Percentiles rank a stretch among this genome's conserved stretches.
These are phyloP conservation scores for Tylopilus sp. DNA, from an alignment of 768 basidiomycete genomes.

Conservation along the genomic window DNA sequence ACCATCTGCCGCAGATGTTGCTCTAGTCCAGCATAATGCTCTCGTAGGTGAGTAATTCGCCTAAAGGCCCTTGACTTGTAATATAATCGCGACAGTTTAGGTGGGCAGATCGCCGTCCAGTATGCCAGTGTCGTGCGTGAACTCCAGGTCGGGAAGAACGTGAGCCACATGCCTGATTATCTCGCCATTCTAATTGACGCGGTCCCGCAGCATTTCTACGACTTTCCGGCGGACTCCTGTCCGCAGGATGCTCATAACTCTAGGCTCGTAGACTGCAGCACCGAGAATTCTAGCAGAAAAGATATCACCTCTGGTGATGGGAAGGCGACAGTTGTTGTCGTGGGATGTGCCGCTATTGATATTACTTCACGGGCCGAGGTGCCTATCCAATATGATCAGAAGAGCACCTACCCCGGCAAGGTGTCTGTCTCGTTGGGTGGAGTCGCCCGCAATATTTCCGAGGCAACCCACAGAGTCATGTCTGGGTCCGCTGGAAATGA, in stretches of 20 bases:
- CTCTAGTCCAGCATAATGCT: conserved; percentile 87
- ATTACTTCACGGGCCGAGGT: conserved; percentile 60
- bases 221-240: not conserved
- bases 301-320: conserved; percentile 2
- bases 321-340: conserved; percentile 56
- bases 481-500: conserved; percentile 25
- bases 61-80: not conserved
- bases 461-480: conserved; percentile 74
- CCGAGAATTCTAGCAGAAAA: not conserved
- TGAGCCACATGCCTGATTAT: conserved; percentile 7
- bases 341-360: conserved; percentile 90
- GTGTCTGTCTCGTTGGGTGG: conserved; percentile 78
- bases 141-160: conserved; percentile 14
- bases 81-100: conserved; percentile 34
- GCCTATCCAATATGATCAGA: conserved; percentile 33
- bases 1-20: conserved; percentile 58
- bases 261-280: not conserved
- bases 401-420: conserved; percentile 78
- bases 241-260: not conserved
- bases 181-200: not conserved
- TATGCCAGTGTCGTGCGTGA: conserved; percentile 53
- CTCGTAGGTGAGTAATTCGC: conserved; percentile 56
- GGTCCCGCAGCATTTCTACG: conserved; percentile 11
- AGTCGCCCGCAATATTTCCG: conserved; percentile 93
- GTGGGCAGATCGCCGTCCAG: conserved; percentile 74